Base-by-base conservation (phyloP, 2,329 filamentous ascomycete species). In the Colletotrichum magnum region DNA sequence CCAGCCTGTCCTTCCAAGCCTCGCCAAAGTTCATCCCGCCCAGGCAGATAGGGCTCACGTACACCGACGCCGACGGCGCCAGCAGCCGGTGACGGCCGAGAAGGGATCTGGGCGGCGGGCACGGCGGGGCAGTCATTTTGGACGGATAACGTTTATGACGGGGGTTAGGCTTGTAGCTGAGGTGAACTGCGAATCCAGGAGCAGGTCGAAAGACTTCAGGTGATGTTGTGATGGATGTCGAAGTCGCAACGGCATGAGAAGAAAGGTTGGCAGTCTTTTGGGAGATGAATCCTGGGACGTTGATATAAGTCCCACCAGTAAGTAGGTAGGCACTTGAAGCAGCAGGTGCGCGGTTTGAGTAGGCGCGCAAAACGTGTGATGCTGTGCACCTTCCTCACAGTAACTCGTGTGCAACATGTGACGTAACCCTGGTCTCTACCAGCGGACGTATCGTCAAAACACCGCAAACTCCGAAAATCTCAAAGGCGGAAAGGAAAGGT, bases 11-110 rank as follows among this genome's bases (percentile, higher is more conserved):
- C 13, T 72, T 75, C 82, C 84, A 86, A 4, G 82, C 79, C 13
- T 80, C 76, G 16, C 86, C 86, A 66, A 87, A 80, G 64, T 79
- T 84, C 86, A 88, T 88, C 59, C 81, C 85, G 36, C 87, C 86
- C 2, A 89, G 80, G 43, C 77, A 77, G 21, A 88, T 78, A 1
- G 85, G 86, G 6, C 84, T 87, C 4, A 88, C 86, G 26, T 84
- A 81, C 45, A 89, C 77, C 6, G 82, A 82, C 1, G 85, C 85
- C 0, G 77, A 83, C 5, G 83, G 81, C 26, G 84, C 82, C 48
- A 89, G 82, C 28, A 88, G 74, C 5, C 87, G 84, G 71, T 85
- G 84, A 36, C 83, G 81, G 48, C 85, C 86, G 41, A 90, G 80
- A 74, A 85, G 18, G 4, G 47, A 18, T 28, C n/a, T 52, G 48